Percentiles rank a stretch among this genome's conserved stretches.
These are phyloP conservation scores for Trichoderma cornu-damae DNA, from an alignment of 2,329 filamentous ascomycete species.

Conservation along the genomic window DNA sequence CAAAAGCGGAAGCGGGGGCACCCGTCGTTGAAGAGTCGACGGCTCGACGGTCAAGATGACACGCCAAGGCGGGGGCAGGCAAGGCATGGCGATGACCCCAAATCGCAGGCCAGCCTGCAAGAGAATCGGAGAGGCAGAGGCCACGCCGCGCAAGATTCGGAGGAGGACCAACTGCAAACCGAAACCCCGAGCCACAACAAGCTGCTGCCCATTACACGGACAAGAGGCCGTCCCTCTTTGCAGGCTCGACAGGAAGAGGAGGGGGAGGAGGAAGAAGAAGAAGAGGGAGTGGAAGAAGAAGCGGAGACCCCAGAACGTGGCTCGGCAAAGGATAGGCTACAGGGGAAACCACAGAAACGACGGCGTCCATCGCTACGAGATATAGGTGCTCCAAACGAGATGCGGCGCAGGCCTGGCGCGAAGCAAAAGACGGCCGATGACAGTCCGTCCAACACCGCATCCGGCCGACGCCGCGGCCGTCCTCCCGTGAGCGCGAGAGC, in stretches of 20 bases:
- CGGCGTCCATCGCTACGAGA: slow-evolving; percentile 24
- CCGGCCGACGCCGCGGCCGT: slow-evolving; percentile 4
- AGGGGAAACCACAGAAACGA: slow-evolving; percentile 20
- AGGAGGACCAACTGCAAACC: slow-evolving; percentile 20
- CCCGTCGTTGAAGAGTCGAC: slow-evolving; percentile 25
- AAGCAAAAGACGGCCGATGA: not conserved
- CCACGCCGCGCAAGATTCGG: slow-evolving; percentile 17
- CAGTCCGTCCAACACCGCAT: not conserved
- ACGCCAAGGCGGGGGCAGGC: slow-evolving; percentile 7
- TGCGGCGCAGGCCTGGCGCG: not conserved
- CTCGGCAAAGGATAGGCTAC: not conserved
- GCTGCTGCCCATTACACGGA: slow-evolving; percentile 18
- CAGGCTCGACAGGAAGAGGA: slow-evolving; percentile 9
- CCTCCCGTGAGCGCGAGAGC: not conserved
- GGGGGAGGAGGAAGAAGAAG: too few species aligned
- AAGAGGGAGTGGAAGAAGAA: too few species aligned
- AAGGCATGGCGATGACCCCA: slow-evolving; percentile 5
- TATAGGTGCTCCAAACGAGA: not conserved
- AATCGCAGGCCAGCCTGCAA: slow-evolving; percentile 8
- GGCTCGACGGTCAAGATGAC: slow-evolving; percentile 9
- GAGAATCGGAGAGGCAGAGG: slow-evolving; percentile 22
- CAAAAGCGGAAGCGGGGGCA: slow-evolving; percentile 36
- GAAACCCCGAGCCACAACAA: slow-evolving; percentile 19
- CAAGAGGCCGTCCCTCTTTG: slow-evolving; percentile 23
- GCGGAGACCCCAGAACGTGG: not conserved